Percentiles rank a stretch among this genome's conserved stretches.
These are phyloP conservation scores for Alectoria sarmentosa DNA, from an alignment of 495 filamentous ascomycete genomes.

Conservation along the genomic window DNA sequence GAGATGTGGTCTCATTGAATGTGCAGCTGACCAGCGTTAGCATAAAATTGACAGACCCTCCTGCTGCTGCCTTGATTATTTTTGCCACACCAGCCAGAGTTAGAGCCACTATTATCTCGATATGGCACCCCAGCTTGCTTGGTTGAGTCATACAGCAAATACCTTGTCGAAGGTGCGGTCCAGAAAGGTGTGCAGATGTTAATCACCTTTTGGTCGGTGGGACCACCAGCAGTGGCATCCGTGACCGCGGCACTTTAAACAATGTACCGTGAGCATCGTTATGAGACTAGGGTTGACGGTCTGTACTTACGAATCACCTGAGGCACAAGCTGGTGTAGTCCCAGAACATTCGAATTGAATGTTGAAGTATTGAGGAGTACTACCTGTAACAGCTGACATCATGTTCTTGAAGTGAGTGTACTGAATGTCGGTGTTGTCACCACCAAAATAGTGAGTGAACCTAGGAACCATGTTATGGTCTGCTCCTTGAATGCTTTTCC, in stretches of 20 bases:
- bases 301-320: background rate
- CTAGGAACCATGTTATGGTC: background rate
- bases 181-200: background rate
- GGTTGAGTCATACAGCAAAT: background rate
- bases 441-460: background rate
- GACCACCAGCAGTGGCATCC: background rate
- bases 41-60: background rate
- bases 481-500: background rate
- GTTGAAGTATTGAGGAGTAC: background rate
- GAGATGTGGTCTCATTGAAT: background rate
- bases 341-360: background rate
- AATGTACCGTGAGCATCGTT: background rate
- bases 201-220: background rate
- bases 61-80: background rate
- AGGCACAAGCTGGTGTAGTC: background rate
- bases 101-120: background rate
- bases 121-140: background rate
- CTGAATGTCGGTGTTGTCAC: background rate
- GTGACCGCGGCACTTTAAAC: background rate
- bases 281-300: background rate
- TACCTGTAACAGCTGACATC: background rate
- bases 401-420: background rate
- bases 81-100: background rate
- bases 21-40: background rate
- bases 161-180: background rate